A percentile compares a stretch with the other conserved stretches of the same genome.
Conservation (phyloP, 2,329 filamentous ascomycete genomes). For the Thielaviopsis populi region DNA sequence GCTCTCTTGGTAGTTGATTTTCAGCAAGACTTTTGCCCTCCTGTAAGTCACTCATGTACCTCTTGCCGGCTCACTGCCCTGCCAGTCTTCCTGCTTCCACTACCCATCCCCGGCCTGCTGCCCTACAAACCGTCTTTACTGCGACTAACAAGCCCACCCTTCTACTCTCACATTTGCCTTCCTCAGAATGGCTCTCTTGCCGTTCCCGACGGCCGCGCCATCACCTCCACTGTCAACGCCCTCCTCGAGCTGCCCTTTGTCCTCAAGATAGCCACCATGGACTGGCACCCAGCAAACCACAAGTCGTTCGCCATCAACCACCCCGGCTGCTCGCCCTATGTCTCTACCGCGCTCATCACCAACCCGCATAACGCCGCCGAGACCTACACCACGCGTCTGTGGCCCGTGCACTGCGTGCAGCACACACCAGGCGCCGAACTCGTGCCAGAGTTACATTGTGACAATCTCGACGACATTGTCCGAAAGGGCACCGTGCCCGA, state of each 20-base stretch:
- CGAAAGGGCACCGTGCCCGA: conserved; percentile 61
- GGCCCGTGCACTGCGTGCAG: conserved; percentile 84
- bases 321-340: conserved; percentile 46
- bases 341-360: conserved; percentile 45
- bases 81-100: not conserved
- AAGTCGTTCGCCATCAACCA: conserved; percentile 84
- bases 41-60: conserved; percentile 40
- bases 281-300: conserved; percentile 74
- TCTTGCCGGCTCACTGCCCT: not conserved
- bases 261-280: conserved; percentile 71
- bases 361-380: conserved; percentile 52
- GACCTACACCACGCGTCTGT: conserved; percentile 54
- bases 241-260: conserved; percentile 59
- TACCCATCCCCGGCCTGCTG: not conserved
- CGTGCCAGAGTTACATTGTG: conserved; percentile 51
- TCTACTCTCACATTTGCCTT: no score
- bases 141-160: conserved; percentile 18
- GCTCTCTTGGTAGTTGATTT: conserved; percentile 65
- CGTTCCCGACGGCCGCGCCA: conserved; percentile 56
- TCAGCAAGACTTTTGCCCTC: conserved; percentile 90
- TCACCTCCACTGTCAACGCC: conserved; percentile 56
- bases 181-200: conserved; percentile 66
- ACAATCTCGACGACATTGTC: conserved; percentile 48
- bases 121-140: not conserved
- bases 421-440: conserved; percentile 56